These are phyloP conservation scores for Cicer arietinum DNA, from an alignment of 306 rosid genomes.

Conservation along the genomic window DNA sequence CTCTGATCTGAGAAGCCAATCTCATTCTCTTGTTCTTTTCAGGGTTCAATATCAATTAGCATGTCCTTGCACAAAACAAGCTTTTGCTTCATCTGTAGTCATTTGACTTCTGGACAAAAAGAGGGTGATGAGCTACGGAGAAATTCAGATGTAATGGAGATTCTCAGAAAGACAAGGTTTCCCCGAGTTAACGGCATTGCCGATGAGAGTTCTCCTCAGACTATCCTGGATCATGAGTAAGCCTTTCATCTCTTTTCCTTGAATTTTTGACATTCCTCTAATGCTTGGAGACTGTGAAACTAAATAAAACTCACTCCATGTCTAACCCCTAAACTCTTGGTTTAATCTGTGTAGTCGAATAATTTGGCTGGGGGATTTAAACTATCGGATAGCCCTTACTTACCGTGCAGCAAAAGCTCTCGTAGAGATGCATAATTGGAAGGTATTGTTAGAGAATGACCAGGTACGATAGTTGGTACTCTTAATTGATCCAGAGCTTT, in stretches of 20 bases:
- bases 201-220: slow-evolving; percentile 74
- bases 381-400: slow-evolving; percentile 91
- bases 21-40: slow-evolving; percentile 60
- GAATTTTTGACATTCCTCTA: slow-evolving; percentile 12
- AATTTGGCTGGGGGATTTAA: slow-evolving; percentile 98
- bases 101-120: slow-evolving; percentile 97
- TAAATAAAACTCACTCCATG: slow-evolving; percentile 17
- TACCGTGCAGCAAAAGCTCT: slow-evolving; percentile 87
- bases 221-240: slow-evolving; percentile 89
- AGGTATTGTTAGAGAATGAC: slow-evolving; percentile 83
- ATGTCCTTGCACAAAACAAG: slow-evolving; percentile 97
- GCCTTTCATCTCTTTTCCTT: slow-evolving; percentile 44
- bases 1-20: not conserved
- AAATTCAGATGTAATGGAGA: slow-evolving; percentile 96
- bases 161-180: slow-evolving; percentile 90
- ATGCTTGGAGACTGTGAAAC: slow-evolving; percentile 28
- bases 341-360: slow-evolving; percentile 71
- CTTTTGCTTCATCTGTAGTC: slow-evolving; percentile 98
- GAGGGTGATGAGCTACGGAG: slow-evolving; percentile 97
- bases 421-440: slow-evolving; percentile 95
- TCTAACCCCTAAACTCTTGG: slow-evolving; percentile 33
- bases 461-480: slow-evolving; percentile 67
- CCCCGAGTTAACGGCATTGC: slow-evolving; percentile 71
- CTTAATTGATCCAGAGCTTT: slow-evolving; percentile 25
- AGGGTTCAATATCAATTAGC: slow-evolving; percentile 98